These are phyloP conservation scores for Hibiscus trionum DNA, from an alignment of 345 rosid species.

Conservation along the genomic window DNA sequence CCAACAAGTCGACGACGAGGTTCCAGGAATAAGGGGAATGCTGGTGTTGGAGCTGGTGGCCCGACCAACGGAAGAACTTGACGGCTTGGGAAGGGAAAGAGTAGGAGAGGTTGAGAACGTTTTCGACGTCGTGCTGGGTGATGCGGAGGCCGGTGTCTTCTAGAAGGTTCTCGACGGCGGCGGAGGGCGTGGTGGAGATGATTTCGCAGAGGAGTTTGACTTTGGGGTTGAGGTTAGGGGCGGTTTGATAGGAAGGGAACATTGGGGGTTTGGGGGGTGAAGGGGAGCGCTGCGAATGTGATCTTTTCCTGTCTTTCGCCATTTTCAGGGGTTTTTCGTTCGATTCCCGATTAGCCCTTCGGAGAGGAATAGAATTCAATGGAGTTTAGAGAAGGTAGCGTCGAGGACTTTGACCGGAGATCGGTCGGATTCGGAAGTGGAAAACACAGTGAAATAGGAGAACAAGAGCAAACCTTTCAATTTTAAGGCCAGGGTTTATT, in stretches of 20 bases:
- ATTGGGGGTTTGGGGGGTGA: slow-evolving; percentile 16
- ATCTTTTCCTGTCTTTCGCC: slow-evolving; percentile 1
- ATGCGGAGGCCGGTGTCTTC: slow-evolving; percentile 35
- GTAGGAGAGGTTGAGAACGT: slow-evolving; percentile 49
- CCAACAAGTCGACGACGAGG: slow-evolving; percentile 52
- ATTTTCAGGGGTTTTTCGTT: background rate
- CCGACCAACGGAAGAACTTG: slow-evolving; percentile 65
- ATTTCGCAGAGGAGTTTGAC: slow-evolving; percentile 37
- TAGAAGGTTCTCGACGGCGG: slow-evolving; percentile 32
- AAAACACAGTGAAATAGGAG: too few species aligned
- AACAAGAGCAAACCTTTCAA: too few species aligned
- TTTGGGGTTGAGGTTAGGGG: slow-evolving; percentile 31
- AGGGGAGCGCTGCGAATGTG: slow-evolving; percentile 1
- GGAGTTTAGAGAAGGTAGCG: background rate
- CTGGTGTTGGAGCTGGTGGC: slow-evolving; percentile 29
- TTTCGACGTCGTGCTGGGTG: slow-evolving; percentile 37
- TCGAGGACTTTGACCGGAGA: too few species aligned
- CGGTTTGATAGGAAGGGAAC: slow-evolving; percentile 31
- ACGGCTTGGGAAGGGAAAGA: slow-evolving; percentile 44
- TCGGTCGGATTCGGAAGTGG: too few species aligned
- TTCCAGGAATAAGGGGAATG: slow-evolving; percentile 69
- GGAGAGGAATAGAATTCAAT: background rate
- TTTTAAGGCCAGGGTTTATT: too few species aligned
- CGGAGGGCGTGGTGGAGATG: slow-evolving; percentile 40
- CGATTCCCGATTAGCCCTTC: too few species aligned